Evolutionary conservation across 768 basidiomycete species (phyloP).

Genomic region (Grammothele lineata): DNA sequence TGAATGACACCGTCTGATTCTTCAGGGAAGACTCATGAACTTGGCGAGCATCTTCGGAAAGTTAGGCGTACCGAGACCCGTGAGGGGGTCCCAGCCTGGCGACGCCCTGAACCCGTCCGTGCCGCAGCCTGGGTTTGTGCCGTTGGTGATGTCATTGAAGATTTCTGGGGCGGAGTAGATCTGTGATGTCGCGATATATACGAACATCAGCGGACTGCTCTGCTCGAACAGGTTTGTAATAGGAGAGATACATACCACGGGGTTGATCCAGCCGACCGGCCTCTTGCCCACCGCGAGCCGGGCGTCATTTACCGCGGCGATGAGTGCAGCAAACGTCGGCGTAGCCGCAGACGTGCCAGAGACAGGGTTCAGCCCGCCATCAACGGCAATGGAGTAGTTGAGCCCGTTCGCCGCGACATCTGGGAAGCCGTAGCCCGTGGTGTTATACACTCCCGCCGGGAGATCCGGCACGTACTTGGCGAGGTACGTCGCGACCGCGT

Average conservation of each 20-base stretch:
- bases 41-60: slow-evolving; percentile 15
- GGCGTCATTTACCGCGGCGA: slow-evolving; percentile 48
- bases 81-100: slow-evolving; percentile 31
- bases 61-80: slow-evolving; percentile 28
- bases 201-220: background rate
- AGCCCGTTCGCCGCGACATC: slow-evolving; percentile 33
- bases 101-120: slow-evolving; percentile 27
- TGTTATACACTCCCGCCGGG: slow-evolving; percentile 29
- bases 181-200: slow-evolving; percentile 34
- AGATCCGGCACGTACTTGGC: slow-evolving; percentile 30
- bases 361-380: slow-evolving; percentile 29
- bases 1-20: background rate
- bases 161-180: slow-evolving; percentile 33
- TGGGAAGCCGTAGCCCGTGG: slow-evolving; percentile 30
- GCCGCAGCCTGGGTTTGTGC: slow-evolving; percentile 29
- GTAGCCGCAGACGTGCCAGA: slow-evolving; percentile 62
- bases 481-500: slow-evolving; percentile 26
- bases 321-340: slow-evolving; percentile 58
- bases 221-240: too few relatives aligned
- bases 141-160: slow-evolving; percentile 30
- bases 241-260: slow-evolving; percentile 14
- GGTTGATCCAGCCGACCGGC: slow-evolving; percentile 35
- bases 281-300: slow-evolving; percentile 24
- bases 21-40: slow-evolving; percentile 11
- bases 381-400: slow-evolving; percentile 28